Evolutionary conservation across 805 yeast genomes (phyloP).

Genomic region (Candida corydali): DNA sequence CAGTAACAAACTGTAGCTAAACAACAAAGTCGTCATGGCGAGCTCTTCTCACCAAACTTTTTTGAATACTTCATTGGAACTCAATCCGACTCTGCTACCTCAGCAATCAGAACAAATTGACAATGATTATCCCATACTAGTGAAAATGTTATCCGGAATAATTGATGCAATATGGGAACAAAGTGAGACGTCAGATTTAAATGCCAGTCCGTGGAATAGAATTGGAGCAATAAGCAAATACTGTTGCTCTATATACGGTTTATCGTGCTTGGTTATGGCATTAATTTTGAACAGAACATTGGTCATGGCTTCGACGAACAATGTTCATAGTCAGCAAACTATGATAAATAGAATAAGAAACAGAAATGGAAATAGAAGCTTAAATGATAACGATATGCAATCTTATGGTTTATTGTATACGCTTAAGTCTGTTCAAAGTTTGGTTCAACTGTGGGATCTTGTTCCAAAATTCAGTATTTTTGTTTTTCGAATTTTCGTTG

Average conservation of each 20-base stretch:
- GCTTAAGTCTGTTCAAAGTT: too few species aligned
- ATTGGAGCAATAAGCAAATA: slow-evolving; percentile 19
- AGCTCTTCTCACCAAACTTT: not conserved
- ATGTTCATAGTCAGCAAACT: slow-evolving; percentile 18
- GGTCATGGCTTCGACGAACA: slow-evolving; percentile 34
- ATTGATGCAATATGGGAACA: slow-evolving; percentile 15
- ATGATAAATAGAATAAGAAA: slow-evolving; percentile 12
- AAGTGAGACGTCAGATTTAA: slow-evolving; percentile 7
- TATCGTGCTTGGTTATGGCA: slow-evolving; percentile 35
- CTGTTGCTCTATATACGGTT: slow-evolving; percentile 34
- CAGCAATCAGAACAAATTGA: not conserved
- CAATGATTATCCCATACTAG: slow-evolving; percentile 5
- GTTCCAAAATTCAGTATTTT: slow-evolving; percentile 18
- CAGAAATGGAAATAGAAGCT: slow-evolving; percentile 2
- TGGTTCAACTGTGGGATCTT: slow-evolving; percentile 11
- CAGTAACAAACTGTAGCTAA: too few species aligned
- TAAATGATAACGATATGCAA: not conserved
- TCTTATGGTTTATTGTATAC: too few species aligned
- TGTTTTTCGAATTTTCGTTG: slow-evolving; percentile 25
- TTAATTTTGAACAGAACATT: slow-evolving; percentile 34
- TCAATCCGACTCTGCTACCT: not conserved
- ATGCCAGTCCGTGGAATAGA: slow-evolving; percentile 10
- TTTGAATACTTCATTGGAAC: not conserved
- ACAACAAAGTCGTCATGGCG: not conserved
- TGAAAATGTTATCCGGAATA: slow-evolving; percentile 8